Conservation (phyloP, 2,329 filamentous ascomycete genomes). For the Fusarium liriodendri region DNA sequence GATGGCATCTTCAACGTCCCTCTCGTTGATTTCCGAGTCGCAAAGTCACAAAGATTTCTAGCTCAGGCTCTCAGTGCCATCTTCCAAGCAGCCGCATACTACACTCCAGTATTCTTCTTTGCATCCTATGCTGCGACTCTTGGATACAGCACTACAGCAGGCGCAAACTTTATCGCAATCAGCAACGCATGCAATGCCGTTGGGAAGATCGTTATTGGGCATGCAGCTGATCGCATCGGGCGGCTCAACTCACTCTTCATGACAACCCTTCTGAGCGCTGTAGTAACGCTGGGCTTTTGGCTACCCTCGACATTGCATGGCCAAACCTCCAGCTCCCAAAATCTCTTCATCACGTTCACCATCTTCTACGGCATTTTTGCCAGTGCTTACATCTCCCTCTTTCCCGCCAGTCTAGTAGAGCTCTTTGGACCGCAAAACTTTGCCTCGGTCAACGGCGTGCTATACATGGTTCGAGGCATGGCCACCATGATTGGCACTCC, state of each 20-base stretch:
- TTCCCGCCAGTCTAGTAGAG: not conserved
- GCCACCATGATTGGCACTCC: not conserved
- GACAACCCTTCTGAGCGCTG: not conserved
- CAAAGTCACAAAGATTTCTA: not conserved
- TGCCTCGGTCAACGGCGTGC: not conserved
- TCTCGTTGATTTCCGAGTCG: not conserved
- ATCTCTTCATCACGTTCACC: not conserved
- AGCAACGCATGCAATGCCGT: conserved; percentile 23
- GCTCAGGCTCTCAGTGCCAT: not conserved
- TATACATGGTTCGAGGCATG: not conserved
- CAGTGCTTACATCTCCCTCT: not conserved
- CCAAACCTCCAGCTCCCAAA: not conserved
- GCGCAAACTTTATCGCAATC: conserved; percentile 16
- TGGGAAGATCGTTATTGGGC: not conserved
- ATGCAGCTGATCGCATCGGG: not conserved
- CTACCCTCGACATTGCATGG: not conserved
- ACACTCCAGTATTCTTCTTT: not conserved
- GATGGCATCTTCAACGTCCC: not conserved
- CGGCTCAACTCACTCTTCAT: not conserved
- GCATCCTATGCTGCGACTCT: conserved; percentile 14
- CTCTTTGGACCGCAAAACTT: not conserved
- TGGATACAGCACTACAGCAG: conserved; percentile 6
- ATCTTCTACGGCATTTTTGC: not conserved
- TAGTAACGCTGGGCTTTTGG: not conserved
- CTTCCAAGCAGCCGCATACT: not conserved